Evolutionary conservation across 768 basidiomycete species (phyloP).

Genomic region (Naematelia encephala): DNA sequence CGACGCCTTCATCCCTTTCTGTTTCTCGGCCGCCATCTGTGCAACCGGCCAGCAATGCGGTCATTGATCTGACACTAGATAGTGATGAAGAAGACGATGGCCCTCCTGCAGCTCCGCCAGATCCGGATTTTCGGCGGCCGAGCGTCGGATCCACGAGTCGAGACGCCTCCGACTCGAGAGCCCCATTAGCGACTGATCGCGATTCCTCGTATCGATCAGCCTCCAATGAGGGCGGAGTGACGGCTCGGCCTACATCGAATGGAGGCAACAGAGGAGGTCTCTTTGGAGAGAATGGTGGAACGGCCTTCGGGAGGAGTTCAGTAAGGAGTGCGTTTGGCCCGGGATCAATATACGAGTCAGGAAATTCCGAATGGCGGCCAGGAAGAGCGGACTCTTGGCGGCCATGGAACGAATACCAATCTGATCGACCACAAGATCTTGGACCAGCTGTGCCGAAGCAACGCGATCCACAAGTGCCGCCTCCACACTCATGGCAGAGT

Average conservation of each 20-base stretch:
- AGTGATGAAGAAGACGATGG: constrained; percentile 30
- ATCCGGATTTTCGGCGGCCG: constrained; percentile 36
- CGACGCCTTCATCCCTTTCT: constrained; percentile 12
- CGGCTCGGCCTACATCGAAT: background rate
- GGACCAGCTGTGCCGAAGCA: background rate
- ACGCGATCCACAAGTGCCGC: background rate
- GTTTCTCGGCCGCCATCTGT: background rate
- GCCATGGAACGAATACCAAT: background rate
- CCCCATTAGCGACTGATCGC: background rate
- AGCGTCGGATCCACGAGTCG: constrained; percentile 32
- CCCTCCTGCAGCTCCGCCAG: constrained; percentile 6
- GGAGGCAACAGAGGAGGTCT: background rate
- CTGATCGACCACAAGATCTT: no score
- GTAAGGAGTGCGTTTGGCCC: background rate
- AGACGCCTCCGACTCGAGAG: constrained; percentile 26
- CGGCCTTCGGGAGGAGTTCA: background rate
- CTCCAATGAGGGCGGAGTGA: background rate
- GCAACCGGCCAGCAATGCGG: constrained; percentile 9
- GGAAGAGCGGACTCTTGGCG: background rate
- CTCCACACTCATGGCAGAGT: background rate
- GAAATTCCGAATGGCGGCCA: background rate
- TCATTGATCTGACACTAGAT: constrained; percentile 36
- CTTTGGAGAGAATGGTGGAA: background rate
- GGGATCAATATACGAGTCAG: background rate
- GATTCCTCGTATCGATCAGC: background rate